phyloP scores from a whole-genome alignment of 768 basidiomycete genomes.

The Dendrothele bispora region DNA sequence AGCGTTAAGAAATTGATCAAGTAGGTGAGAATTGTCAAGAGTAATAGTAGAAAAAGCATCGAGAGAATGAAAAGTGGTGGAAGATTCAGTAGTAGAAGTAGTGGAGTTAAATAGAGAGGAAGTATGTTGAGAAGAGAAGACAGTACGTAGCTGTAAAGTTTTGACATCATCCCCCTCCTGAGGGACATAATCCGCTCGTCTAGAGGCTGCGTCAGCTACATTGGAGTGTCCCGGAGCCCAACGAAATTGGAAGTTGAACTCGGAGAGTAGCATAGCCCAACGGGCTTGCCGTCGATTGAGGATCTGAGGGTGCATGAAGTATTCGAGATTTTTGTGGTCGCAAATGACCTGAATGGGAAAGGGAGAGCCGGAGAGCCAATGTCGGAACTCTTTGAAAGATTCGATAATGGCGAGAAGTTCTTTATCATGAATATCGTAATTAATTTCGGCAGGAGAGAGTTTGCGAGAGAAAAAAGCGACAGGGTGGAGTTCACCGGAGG shows the following conservation, averaged over 20 bases:
- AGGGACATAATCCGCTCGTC: slow-evolving; percentile 29
- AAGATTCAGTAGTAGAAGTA: neutral
- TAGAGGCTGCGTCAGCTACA: slow-evolving; percentile 30
- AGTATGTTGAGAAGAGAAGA: slow-evolving; percentile 13
- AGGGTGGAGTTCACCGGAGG: slow-evolving; percentile 20
- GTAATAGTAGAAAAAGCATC: slow-evolving; percentile 20
- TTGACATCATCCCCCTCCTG: slow-evolving; percentile 17
- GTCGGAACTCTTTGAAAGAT: slow-evolving; percentile 32
- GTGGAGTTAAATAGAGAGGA: neutral
- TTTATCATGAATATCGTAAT: slow-evolving; percentile 38
- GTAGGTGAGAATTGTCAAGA: slow-evolving; percentile 16
- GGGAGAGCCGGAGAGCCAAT: slow-evolving; percentile 29
- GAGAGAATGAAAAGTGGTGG: too few species aligned
- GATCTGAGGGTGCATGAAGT: slow-evolving; percentile 38
- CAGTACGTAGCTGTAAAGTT: slow-evolving; percentile 9
- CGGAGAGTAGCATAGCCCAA: slow-evolving; percentile 45
- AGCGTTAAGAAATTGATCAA: slow-evolving; percentile 16
- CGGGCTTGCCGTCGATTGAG: slow-evolving; percentile 45
- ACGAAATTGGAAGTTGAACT: slow-evolving; percentile 34
- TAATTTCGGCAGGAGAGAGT: slow-evolving; percentile 27
- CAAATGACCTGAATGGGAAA: slow-evolving; percentile 22
- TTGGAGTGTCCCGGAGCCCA: slow-evolving; percentile 29
- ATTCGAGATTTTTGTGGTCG: slow-evolving; percentile 43
- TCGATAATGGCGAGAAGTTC: slow-evolving; percentile 40
- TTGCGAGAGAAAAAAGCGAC: slow-evolving; percentile 28